Evolutionary conservation across 1,284 basidiomycete genomes (phyloP).

Genomic region (Coriolopsis trogii): DNA sequence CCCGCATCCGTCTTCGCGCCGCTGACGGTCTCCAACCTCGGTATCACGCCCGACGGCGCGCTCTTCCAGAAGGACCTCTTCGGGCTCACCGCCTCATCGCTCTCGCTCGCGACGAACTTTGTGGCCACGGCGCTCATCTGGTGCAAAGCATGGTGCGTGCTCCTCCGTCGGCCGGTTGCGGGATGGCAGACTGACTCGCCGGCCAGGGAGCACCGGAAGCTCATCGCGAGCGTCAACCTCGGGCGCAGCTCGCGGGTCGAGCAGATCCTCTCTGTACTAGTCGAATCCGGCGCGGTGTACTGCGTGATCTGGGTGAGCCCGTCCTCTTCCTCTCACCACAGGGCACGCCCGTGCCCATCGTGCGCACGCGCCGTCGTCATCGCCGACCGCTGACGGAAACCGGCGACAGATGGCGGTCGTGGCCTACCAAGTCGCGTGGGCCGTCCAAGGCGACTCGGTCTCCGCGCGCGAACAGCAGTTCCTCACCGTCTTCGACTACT

Average conservation of each 20-base stretch:
- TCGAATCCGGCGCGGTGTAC: slow-evolving; percentile 7
- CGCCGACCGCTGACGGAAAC: too few relatives aligned
- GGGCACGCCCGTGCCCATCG: too few relatives aligned
- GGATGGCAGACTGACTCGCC: neutral
- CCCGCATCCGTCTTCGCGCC: neutral
- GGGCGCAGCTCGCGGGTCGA: slow-evolving; percentile 4
- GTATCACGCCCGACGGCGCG: neutral
- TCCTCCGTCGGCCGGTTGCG: neutral
- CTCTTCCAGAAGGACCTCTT: slow-evolving; percentile 1
- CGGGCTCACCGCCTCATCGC: neutral
- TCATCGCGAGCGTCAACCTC: neutral
- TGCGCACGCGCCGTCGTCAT: too few relatives aligned
- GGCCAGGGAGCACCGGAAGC: slow-evolving; percentile 7
- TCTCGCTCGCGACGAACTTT: slow-evolving; percentile 4
- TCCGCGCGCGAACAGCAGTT: neutral
- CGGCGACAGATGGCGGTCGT: slow-evolving; percentile 4
- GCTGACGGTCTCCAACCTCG: neutral
- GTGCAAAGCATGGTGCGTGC: slow-evolving; percentile 9
- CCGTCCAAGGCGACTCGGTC: neutral
- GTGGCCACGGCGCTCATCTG: slow-evolving; percentile 6
- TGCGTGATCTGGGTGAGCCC: slow-evolving; percentile 4
- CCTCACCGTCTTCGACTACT: slow-evolving; percentile 2
- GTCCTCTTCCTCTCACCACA: neutral
- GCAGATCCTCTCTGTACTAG: neutral
- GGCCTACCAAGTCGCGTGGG: slow-evolving; percentile 1